phyloP scores from a whole-genome alignment of 2,329 filamentous ascomycete species.

The Pseudocercospora fuligena region DNA sequence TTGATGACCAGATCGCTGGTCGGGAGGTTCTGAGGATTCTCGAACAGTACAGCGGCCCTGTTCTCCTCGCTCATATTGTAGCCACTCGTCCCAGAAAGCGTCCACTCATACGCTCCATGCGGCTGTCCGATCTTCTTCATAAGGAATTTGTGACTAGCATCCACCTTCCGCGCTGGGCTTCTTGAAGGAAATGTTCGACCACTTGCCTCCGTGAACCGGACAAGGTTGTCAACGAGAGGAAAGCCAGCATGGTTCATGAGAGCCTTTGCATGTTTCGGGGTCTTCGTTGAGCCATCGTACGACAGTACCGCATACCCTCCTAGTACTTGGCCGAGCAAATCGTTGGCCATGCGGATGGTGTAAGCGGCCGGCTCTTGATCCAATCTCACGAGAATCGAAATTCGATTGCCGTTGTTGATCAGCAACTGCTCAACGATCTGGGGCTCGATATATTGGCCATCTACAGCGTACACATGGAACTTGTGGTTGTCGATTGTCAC shows the following conservation, averaged over 20 bases:
- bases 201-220: slow-evolving; percentile 7
- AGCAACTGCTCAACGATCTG: slow-evolving; percentile 54
- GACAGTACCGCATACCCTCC: slow-evolving; percentile 20
- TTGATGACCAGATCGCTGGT: slow-evolving; percentile 5
- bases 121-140: slow-evolving; percentile 14
- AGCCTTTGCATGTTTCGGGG: background rate
- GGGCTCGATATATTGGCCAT: slow-evolving; percentile 55
- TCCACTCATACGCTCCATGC: background rate
- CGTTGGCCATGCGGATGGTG: slow-evolving; percentile 19
- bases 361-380: slow-evolving; percentile 49
- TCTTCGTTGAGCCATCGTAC: slow-evolving; percentile 1
- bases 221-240: slow-evolving; percentile 11
- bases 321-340: slow-evolving; percentile 17
- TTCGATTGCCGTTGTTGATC: slow-evolving; percentile 59
- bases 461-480: slow-evolving; percentile 26
- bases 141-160: slow-evolving; percentile 12
- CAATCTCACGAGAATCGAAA: slow-evolving; percentile 57
- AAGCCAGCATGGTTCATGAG: slow-evolving; percentile 14
- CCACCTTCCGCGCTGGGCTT: slow-evolving; percentile 9
- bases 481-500: slow-evolving; percentile 24
- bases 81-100: background rate
- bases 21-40: background rate
- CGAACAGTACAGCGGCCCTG: background rate
- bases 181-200: background rate
- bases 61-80: background rate